Percentiles rank a stretch among this genome's conserved stretches.
phyloP scores from a whole-genome alignment of 768 basidiomycete species.

The Phlebiopsis gigantea region DNA sequence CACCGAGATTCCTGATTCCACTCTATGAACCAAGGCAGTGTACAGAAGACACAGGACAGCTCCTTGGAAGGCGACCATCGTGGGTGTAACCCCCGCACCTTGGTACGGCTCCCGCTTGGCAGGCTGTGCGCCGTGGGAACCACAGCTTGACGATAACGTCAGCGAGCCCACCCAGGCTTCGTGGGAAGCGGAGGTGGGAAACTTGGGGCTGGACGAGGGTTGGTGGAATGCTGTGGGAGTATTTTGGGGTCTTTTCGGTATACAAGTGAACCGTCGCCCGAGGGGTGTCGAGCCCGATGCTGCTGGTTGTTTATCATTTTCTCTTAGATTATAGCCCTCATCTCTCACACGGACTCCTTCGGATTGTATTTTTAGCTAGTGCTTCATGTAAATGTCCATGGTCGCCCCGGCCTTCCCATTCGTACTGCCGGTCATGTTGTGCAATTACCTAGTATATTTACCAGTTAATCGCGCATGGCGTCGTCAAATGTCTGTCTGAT shows the following conservation, averaged over 20 bases:
- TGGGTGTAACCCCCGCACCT: not conserved
- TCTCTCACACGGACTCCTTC: conserved; percentile 1
- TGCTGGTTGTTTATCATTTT: not conserved
- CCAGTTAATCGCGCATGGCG: not conserved
- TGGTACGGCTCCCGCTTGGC: not conserved
- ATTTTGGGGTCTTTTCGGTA: not conserved
- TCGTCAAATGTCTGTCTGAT: conserved; percentile 42
- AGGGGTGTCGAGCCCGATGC: no score
- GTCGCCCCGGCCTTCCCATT: not conserved
- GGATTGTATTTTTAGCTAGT: conserved; percentile 5
- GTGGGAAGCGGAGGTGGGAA: not conserved
- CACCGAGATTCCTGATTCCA: not conserved
- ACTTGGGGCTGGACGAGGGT: not conserved
- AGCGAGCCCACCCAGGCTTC: not conserved
- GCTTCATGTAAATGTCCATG: conserved; percentile 2
- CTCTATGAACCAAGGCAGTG: not conserved
- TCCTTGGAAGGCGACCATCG: not conserved
- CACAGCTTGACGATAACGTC: not conserved
- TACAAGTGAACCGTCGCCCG: not conserved
- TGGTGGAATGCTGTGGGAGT: not conserved
- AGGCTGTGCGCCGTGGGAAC: not conserved
- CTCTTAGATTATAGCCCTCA: not conserved
- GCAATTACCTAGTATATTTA: not conserved
- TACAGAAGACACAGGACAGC: not conserved
- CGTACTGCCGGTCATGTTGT: not conserved